Evolutionary conservation across 192 early-diverging fungal species (phyloP).

Genomic region (Kappamyces sp.): DNA sequence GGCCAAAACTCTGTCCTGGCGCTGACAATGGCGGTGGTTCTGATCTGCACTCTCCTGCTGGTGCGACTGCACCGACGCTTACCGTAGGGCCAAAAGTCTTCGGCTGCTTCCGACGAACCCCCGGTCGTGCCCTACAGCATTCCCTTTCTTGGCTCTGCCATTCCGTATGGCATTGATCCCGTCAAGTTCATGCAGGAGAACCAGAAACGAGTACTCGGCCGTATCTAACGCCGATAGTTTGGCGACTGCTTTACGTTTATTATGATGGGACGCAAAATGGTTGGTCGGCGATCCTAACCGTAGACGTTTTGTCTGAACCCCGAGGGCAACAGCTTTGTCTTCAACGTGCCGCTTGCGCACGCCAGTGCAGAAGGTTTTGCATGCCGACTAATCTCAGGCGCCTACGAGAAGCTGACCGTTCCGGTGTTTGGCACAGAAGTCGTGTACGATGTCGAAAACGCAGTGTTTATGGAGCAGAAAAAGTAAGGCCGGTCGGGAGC

Average conservation of each 20-base stretch:
- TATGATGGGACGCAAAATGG: conserved; percentile 86
- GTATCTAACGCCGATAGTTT: conserved; percentile 31
- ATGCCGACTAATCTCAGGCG: no score
- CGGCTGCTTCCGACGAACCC: conserved; percentile 19
- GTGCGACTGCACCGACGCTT: no score
- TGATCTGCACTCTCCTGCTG: no score
- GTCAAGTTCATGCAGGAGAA: conserved; percentile 79
- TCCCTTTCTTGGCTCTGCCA: conserved; percentile 82
- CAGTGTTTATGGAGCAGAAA: conserved; percentile 97
- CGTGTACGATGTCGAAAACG: conserved; percentile 92
- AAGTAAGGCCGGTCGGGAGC: no score
- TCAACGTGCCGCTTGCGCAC: conserved; percentile 81
- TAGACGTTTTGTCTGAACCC: conserved; percentile 81
- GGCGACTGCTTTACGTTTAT: conserved; percentile 90
- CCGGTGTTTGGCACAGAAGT: conserved; percentile 93
- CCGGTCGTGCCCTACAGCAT: conserved; percentile 59
- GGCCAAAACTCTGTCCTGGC: conserved; percentile 1
- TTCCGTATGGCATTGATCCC: conserved; percentile 83
- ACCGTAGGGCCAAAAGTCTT: conserved; percentile 11
- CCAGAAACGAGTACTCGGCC: conserved; percentile 50
- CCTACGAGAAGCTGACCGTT: conserved; percentile 87
- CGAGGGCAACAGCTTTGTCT: conserved; percentile 95
- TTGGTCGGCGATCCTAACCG: no score
- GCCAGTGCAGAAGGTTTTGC: conserved; percentile 88
- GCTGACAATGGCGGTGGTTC: neutral